Conservation (phyloP, 1,284 basidiomycete species). For the Acaromyces ingoldii region DNA sequence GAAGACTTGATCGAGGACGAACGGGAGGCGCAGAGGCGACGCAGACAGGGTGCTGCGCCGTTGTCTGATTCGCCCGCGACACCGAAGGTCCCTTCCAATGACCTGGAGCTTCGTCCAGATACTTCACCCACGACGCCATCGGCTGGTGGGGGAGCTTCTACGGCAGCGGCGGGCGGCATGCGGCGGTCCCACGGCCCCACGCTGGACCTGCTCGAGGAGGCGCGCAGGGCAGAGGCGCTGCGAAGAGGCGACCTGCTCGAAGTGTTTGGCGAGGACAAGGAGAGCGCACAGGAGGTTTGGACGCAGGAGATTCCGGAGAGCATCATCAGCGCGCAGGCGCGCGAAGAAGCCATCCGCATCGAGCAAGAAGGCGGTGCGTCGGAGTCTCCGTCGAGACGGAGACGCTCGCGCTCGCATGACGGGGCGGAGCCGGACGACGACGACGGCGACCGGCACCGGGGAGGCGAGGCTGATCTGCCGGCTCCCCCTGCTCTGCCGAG, state of each 20-base stretch:
- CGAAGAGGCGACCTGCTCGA: conserved; percentile 35
- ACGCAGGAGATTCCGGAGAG: conserved; percentile 51
- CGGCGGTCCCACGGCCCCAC: conserved; percentile 15
- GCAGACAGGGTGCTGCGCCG: too few species aligned
- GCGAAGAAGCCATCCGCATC: conserved; percentile 43
- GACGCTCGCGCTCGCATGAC: conserved; percentile 5
- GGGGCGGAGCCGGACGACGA: conserved; percentile 6
- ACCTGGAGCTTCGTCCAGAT: too few species aligned
- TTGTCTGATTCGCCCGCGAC: too few species aligned
- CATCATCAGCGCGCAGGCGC: conserved; percentile 46
- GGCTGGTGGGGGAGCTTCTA: too few species aligned
- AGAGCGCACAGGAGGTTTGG: conserved; percentile 43
- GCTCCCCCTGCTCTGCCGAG: conserved; percentile 69
- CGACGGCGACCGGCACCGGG: conserved; percentile 6
- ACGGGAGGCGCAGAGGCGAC: conserved; percentile 1
- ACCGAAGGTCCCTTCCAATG: too few species aligned
- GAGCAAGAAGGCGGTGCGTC: conserved; percentile 18
- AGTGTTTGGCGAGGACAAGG: conserved; percentile 36
- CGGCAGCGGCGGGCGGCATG: not conserved
- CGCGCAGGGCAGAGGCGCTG: conserved; percentile 25
- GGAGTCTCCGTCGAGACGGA: not conserved
- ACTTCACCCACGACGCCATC: too few species aligned
- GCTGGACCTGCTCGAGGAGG: conserved; percentile 33
- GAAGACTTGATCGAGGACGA: conserved; percentile 29
- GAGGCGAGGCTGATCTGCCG: conserved; percentile 15